A percentile compares a stretch with the other conserved stretches of the same genome.
These are phyloP conservation scores for Dryas alaskensis DNA, from an alignment of 306 rosid genomes.

Conservation along the genomic window DNA sequence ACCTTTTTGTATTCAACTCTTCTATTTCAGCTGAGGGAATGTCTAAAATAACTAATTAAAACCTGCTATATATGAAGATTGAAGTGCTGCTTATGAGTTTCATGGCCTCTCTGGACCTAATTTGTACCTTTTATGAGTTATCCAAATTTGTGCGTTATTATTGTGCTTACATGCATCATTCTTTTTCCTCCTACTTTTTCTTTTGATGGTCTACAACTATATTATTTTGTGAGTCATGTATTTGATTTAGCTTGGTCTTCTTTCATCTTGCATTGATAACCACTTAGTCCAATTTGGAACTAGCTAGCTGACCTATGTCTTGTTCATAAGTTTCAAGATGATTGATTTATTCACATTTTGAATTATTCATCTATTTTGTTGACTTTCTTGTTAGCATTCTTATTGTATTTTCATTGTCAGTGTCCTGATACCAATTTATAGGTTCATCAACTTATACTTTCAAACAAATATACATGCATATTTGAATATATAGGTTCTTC, in stretches of 20 bases:
- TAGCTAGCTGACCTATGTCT: neutral
- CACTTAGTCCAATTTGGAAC: neutral
- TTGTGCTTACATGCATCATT: constrained; percentile 6
- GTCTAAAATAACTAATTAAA: constrained; percentile 42
- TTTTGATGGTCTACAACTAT: neutral
- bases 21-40: constrained; percentile 41
- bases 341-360: neutral
- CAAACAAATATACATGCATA: too few relatives aligned
- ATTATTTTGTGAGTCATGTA: neutral
- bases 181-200: neutral
- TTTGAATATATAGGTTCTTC: too few relatives aligned
- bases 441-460: too few relatives aligned
- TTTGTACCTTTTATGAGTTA: neutral
- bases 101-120: too few relatives aligned
- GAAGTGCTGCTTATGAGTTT: constrained; percentile 26
- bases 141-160: neutral
- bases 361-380: neutral
- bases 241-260: neutral
- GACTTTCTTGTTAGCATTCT: constrained; percentile 12
- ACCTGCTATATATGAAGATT: constrained; percentile 40
- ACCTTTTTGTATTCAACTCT: constrained; percentile 31
- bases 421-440: constrained; percentile 98
- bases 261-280: neutral
- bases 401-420: constrained; percentile 44
- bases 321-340: neutral